A percentile compares a stretch with the other conserved stretches of the same genome.
Conservation (phyloP, 2,329 filamentous ascomycete species). For the Davidsoniella australis region DNA sequence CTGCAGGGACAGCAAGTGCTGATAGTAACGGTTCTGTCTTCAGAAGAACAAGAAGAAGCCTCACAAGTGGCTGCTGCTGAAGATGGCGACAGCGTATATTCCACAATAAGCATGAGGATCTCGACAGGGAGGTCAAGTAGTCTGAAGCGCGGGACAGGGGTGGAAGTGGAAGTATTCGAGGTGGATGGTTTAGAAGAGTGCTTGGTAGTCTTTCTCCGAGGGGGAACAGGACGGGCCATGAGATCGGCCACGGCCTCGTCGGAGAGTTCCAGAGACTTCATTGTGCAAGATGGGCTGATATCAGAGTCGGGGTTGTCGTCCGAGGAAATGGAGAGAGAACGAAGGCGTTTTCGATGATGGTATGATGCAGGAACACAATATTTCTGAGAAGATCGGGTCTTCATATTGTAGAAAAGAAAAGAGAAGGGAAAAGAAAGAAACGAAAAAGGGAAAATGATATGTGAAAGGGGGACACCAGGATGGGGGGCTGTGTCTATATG, state of each 20-base stretch:
- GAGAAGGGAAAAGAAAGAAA: neutral
- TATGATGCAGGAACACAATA: neutral
- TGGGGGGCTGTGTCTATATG: no score
- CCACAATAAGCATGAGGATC: constrained; percentile 7
- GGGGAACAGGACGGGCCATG: neutral
- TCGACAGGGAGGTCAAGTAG: constrained; percentile 8
- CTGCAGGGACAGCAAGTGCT: constrained; percentile 19
- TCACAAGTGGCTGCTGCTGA: neutral
- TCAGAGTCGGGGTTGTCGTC: neutral
- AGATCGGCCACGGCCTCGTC: neutral
- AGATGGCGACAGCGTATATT: constrained; percentile 1
- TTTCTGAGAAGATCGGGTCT: neutral
- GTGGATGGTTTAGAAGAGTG: neutral
- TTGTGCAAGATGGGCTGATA: neutral
- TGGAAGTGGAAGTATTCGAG: neutral
- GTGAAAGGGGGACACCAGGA: no score
- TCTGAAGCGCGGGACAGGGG: neutral
- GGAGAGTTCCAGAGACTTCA: neutral
- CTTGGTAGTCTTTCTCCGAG: neutral
- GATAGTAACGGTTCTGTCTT: constrained; percentile 19
- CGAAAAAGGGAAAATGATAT: neutral
- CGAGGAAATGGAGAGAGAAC: neutral
- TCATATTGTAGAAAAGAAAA: neutral
- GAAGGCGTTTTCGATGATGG: neutral
- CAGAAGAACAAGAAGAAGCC: neutral